Conservation (phyloP, 257 asterid genomes). For the Mentha longifolia region DNA sequence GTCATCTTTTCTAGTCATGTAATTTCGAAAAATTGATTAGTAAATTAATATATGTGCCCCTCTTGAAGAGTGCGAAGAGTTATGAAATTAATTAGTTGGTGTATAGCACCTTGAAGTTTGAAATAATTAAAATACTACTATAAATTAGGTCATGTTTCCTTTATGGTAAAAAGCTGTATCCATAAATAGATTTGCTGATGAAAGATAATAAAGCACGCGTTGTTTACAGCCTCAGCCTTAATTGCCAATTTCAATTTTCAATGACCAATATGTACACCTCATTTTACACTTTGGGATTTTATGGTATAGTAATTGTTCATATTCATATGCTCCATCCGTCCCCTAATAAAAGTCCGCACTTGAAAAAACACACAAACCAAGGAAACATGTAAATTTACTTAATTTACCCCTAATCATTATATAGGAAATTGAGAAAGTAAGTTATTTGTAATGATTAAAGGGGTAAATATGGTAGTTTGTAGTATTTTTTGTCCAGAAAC, state of each 20-base stretch:
- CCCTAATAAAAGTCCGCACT: too few species aligned
- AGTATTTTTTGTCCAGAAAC: too few species aligned
- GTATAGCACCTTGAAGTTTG: conserved; percentile 7
- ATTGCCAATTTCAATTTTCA: not conserved
- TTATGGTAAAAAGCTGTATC: conserved; percentile 16
- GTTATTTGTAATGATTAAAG: too few species aligned
- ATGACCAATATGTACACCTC: not conserved
- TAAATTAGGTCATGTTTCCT: conserved; percentile 23
- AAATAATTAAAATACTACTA: not conserved
- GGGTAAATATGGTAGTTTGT: too few species aligned
- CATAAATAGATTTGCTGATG: conserved; percentile 32
- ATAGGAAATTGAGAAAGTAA: too few species aligned
- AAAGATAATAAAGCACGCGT: conserved; percentile 19
- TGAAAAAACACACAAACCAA: too few species aligned
- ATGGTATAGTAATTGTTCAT: too few species aligned
- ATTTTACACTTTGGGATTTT: too few species aligned
- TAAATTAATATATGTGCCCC: not conserved
- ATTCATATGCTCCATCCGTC: too few species aligned
- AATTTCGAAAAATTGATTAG: not conserved
- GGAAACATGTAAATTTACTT: too few species aligned
- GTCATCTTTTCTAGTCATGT: not conserved
- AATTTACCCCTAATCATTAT: too few species aligned
- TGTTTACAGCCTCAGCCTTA: too few species aligned
- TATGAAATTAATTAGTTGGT: not conserved
- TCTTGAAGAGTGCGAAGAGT: conserved; percentile 15